Evolutionary conservation across 2,329 filamentous ascomycete genomes (phyloP).

Genomic region (Aureobasidium subglaciale): DNA sequence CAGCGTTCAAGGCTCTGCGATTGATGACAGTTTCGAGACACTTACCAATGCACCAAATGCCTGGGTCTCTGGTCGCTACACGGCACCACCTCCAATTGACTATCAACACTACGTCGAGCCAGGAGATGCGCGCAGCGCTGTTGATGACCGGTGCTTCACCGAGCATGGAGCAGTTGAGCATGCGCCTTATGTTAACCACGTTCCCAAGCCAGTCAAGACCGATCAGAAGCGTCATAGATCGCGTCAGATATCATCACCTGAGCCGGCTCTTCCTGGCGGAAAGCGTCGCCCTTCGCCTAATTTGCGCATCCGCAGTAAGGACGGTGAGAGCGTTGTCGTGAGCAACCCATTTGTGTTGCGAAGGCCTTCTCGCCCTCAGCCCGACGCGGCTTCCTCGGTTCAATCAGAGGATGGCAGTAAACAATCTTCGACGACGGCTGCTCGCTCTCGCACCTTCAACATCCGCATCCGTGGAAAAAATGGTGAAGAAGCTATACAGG

Average conservation of each 20-base stretch:
- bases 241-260: background rate
- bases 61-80: background rate
- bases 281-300: slow-evolving; percentile 7
- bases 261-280: background rate
- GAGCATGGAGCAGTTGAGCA: background rate
- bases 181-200: background rate
- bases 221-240: background rate
- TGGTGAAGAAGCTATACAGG: slow-evolving; percentile 20
- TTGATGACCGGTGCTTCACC: slow-evolving; percentile 11
- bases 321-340: slow-evolving; percentile 19
- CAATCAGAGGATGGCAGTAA: background rate
- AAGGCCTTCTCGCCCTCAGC: background rate
- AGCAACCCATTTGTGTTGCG: slow-evolving; percentile 14
- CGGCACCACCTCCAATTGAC: background rate
- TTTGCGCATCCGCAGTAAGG: slow-evolving; percentile 16
- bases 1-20: slow-evolving; percentile 10
- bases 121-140: slow-evolving; percentile 8
- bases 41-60: slow-evolving; percentile 5
- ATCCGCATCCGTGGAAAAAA: slow-evolving; percentile 20
- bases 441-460: background rate
- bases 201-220: background rate
- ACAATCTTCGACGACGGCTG: background rate
- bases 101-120: slow-evolving; percentile 11
- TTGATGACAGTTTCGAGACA: slow-evolving; percentile 11
- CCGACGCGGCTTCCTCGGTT: background rate